phyloP scores from a whole-genome alignment of 2,329 filamentous ascomycete species.

The Aspergillus oerlinghausenensis region DNA sequence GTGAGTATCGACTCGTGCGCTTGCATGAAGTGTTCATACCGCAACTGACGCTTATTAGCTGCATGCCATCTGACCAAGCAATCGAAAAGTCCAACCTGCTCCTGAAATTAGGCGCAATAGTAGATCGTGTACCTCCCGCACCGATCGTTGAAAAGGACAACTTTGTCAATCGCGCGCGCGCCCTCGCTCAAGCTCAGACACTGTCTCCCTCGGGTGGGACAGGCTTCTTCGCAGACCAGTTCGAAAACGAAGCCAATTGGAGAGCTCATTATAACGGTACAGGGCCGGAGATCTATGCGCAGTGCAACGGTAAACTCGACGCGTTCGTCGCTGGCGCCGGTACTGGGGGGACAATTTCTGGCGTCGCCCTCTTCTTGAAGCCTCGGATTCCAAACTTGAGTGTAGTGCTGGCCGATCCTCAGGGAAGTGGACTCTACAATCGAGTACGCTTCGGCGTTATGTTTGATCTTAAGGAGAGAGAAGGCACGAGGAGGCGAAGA shows the following conservation, averaged over 20 bases:
- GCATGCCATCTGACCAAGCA: conserved; percentile 91
- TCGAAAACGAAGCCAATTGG: conserved; percentile 88
- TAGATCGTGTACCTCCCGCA: conserved; percentile 84
- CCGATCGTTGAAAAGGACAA: conserved; percentile 91
- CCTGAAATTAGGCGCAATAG: conserved; percentile 82
- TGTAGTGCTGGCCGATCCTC: conserved; percentile 85
- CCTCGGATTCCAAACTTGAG: conserved; percentile 59
- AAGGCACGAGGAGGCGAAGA: conserved; percentile 81
- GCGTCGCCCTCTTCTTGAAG: conserved; percentile 79
- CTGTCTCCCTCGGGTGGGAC: conserved; percentile 54
- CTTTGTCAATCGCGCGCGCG: conserved; percentile 87
- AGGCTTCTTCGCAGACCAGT: conserved; percentile 95
- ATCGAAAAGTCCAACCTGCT: conserved; percentile 86
- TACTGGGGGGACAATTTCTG: conserved; percentile 88
- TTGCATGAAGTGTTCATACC: neutral
- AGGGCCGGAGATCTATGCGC: conserved; percentile 81
- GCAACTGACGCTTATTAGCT: conserved; percentile 42
- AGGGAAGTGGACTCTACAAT: conserved; percentile 90
- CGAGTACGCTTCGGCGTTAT: conserved; percentile 90
- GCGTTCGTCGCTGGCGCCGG: conserved; percentile 92
- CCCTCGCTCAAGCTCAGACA: conserved; percentile 71
- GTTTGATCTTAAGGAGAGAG: conserved; percentile 83
- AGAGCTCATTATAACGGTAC: conserved; percentile 75
- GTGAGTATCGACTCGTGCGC: conserved; percentile 36
- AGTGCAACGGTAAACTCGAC: conserved; percentile 70